Base-by-base conservation (phyloP, 495 filamentous ascomycete genomes). In the Wilcoxina mikolae region DNA sequence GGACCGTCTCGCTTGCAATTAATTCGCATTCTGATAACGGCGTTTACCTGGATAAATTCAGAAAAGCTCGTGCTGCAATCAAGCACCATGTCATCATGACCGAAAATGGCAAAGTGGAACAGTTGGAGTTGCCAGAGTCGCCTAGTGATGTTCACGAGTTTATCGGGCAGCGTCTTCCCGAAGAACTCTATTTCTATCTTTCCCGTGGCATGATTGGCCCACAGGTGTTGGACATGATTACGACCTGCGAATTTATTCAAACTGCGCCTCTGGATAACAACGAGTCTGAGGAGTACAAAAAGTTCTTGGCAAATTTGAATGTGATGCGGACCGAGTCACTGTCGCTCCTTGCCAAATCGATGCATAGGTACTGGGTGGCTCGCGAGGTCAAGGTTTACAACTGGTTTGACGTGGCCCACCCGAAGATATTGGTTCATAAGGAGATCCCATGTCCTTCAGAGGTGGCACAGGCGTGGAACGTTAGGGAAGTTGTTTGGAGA, bases 121-220 rank as follows among this genome's bases (percentile, higher is more conserved):
- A 83, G 3, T 72, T 87, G 62, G 78, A 87, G 55, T 73, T 73
- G 28, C 79, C 82, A 5, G 70, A 76, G 29, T 75, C 83, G 1
- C 88, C 91, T 17, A 73, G 72, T 20, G 90, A 96, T 67, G 75
- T 87, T 57, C 85, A 91, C 68, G 82, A 89, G 59, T 84, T 95
- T 64, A 82, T 94, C 58, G 87, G 88, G 20, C 79, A 88, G 51
- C 85, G 87, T 28, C 74, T 99, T 15, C 88, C 93, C 1, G 80
- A 88, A 51, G 93, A 99, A 69, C 71, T 99, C 4, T 94, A 87
- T 66, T 84, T 85, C 66, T 96, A 99, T 61, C 75, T 96, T 28
- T 85, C 86, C 55, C 81, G 77, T 27, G 91, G 85, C 26, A 68
- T 95, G 15, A 76, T 94, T 54, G 79, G 86, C 4, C 74, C 87